Evolutionary conservation across 768 basidiomycete species (phyloP).

Genomic region (Neoboletus magnificus): DNA sequence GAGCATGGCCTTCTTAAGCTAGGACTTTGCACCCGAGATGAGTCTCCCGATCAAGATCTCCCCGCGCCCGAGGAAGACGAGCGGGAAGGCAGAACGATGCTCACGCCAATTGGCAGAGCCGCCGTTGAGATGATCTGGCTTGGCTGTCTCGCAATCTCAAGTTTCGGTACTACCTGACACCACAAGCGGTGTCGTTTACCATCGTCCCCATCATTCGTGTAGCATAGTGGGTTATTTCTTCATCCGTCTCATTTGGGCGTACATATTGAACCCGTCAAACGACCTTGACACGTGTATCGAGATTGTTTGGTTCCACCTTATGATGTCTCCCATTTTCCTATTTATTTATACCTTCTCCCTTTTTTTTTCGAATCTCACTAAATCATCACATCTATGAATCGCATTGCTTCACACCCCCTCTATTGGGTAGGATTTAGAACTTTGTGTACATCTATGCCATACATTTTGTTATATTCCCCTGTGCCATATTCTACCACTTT

Average conservation of each 20-base stretch:
- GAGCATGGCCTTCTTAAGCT: constrained; percentile 75
- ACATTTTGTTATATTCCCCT: constrained; percentile 7
- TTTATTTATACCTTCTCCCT: constrained; percentile 2
- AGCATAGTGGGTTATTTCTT: constrained; percentile 8
- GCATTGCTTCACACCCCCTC: constrained; percentile 5
- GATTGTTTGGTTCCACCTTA: neutral
- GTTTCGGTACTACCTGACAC: constrained; percentile 32
- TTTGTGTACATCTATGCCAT: constrained; percentile 17
- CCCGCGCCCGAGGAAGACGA: constrained; percentile 40
- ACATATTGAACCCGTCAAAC: neutral
- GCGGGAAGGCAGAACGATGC: constrained; percentile 38
- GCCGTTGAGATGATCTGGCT: constrained; percentile 55
- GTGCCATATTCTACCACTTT: constrained; percentile 10
- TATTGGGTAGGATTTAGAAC: constrained; percentile 25
- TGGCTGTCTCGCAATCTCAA: constrained; percentile 49
- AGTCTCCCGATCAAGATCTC: constrained; percentile 4
- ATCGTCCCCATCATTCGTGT: constrained; percentile 4
- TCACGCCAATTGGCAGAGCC: constrained; percentile 48
- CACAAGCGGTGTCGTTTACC: neutral
- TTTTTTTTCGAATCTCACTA: neutral
- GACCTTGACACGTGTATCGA: neutral
- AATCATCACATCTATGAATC: constrained; percentile 9
- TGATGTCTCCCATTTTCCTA: neutral
- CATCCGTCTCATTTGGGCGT: constrained; percentile 1
- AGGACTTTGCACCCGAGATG: constrained; percentile 52